A percentile compares a stretch with the other conserved stretches of the same genome.
phyloP scores from a whole-genome alignment of 148 eudicot species.

The Dysphania ambrosioides region DNA sequence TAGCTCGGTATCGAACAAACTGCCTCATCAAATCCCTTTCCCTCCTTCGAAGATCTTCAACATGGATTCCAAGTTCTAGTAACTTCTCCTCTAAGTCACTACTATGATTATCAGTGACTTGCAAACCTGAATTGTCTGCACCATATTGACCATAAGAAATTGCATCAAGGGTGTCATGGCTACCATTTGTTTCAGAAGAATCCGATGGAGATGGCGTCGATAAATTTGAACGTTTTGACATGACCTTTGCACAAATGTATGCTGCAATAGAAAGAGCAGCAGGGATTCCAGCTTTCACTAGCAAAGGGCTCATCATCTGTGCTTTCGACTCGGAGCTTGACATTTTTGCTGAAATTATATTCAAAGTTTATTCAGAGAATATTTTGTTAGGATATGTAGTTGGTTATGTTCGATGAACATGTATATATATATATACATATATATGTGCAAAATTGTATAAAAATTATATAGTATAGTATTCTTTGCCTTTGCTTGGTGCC shows the following conservation, averaged over 20 bases:
- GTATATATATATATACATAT: constrained; percentile 1
- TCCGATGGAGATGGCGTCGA: background rate
- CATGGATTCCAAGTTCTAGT: constrained; percentile 25
- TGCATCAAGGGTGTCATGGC: constrained; percentile 19
- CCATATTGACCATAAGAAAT: constrained; percentile 6
- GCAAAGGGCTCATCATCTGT: constrained; percentile 35
- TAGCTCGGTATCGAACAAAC: constrained; percentile 31
- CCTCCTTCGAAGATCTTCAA: constrained; percentile 35
- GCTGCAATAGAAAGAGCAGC: constrained; percentile 44
- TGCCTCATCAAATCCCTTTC: constrained; percentile 30
- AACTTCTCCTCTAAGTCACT: constrained; percentile 32
- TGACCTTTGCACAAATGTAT: constrained; percentile 30
- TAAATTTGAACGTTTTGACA: constrained; percentile 17
- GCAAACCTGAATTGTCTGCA: background rate
- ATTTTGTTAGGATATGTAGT: background rate
- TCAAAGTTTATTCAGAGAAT: background rate
- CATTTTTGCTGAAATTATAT: constrained; percentile 14
- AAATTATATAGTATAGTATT: constrained; percentile 20
- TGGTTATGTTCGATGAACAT: background rate
- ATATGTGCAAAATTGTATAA: background rate
- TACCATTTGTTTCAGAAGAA: background rate
- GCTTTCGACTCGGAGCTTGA: constrained; percentile 36
- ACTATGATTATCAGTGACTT: background rate
- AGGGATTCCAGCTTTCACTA: constrained; percentile 47
- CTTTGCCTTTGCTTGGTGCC: constrained; percentile 39